Conservation (phyloP, 2,329 filamentous ascomycete species). For the Epichloe gansuensis region DNA sequence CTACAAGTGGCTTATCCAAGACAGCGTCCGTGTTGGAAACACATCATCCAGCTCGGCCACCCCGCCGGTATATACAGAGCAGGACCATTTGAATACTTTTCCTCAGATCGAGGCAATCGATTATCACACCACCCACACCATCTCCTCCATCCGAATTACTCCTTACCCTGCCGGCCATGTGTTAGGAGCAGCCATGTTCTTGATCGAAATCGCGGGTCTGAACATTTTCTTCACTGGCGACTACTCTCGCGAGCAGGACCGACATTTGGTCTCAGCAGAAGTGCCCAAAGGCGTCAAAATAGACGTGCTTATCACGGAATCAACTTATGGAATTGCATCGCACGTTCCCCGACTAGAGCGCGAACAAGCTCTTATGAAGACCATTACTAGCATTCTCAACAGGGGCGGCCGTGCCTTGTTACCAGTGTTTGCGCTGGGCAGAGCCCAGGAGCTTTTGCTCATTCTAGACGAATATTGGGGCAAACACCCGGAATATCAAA, state of each 20-base stretch:
- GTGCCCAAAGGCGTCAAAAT: constrained; percentile 83
- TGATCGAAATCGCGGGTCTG: constrained; percentile 91
- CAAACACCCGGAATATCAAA: constrained; percentile 77
- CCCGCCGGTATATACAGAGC: constrained; percentile 83
- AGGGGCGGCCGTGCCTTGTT: constrained; percentile 85
- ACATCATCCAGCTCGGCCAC: constrained; percentile 49
- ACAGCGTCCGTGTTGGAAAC: constrained; percentile 81
- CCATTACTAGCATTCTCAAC: constrained; percentile 81
- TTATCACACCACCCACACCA: constrained; percentile 95
- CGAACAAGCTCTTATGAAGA: constrained; percentile 89
- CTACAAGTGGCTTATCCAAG: constrained; percentile 98
- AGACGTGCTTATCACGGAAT: constrained; percentile 94
- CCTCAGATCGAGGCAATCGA: constrained; percentile 94
- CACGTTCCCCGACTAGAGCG: constrained; percentile 84
- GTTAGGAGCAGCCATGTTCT: constrained; percentile 95
- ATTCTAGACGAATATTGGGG: constrained; percentile 97
- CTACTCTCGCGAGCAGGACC: constrained; percentile 90
- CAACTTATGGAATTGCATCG: constrained; percentile 90
- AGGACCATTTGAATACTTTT: constrained; percentile 88
- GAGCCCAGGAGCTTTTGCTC: constrained; percentile 84
- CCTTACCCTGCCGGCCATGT: constrained; percentile 96
- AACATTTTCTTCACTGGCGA: constrained; percentile 97
- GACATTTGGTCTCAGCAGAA: constrained; percentile 86
- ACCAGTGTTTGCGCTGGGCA: constrained; percentile 87
- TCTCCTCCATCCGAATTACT: constrained; percentile 91